Evolutionary conservation across 768 basidiomycete genomes (phyloP), one percentile per base, ranked within the genome.

Genomic region (Lactarius psammicola): DNA sequence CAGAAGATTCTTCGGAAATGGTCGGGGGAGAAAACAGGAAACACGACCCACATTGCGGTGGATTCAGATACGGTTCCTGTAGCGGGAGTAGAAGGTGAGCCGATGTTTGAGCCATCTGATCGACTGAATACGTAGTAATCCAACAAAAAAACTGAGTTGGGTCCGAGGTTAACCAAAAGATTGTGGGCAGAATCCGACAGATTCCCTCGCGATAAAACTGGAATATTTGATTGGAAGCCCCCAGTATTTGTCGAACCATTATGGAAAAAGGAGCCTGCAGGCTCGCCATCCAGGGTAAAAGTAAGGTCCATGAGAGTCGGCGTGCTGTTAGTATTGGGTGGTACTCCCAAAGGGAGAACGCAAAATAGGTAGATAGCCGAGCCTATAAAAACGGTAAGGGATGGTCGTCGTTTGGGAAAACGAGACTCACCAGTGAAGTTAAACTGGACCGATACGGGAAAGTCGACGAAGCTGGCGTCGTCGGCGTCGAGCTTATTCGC

Each of bases 361-460:
- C 77, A 79, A 70, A 75, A 85, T 30, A 85, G 69, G 66, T 80
- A 84, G 28, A 85, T 72, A 9, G 81, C 81, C 30, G 80, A 78
- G 13, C 84, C 84, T 85, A 69, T 4, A 53, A 55, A 67, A 63
- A n/a, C 18, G 8, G 42, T 61, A 10, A 64, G 33, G 36, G 31
- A n/a, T 17, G 3, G 38, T 15, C 36, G 30, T 4, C 18, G 51
- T 26, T 31, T 28, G 34, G 18, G 42, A 33, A 56, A 28, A 23
- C 8, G 53, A 60, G 15, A 72, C 72, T 51, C 62, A 81, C 82
- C 83, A 31, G 73, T 81, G 65, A 84, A 84, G 31, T 78, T 79
- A 60, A 81, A 78, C 30, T 77, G 74, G 8, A 77, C 72, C 11
- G 74, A 77, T 26, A 80, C 76, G 31, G 76, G 66, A 9, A 67